Evolutionary conservation across 73 alveolate species (phyloP).

Genomic region (Paramecium sexaurelia): DNA sequence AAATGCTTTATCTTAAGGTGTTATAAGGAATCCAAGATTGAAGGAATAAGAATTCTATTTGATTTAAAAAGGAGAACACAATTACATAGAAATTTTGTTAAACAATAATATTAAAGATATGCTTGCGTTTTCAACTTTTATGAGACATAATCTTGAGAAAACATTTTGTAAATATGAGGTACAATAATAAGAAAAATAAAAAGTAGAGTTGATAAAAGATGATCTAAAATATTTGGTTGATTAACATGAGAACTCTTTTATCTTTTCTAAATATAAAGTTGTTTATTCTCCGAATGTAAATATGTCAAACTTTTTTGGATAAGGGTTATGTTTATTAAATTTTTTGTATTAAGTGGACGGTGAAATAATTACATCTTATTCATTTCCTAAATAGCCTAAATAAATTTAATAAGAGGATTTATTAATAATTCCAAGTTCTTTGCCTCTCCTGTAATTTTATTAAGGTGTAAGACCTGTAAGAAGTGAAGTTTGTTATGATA

Average conservation of each 20-base stretch:
- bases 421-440: not conserved
- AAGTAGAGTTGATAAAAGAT: not conserved
- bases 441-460: not conserved
- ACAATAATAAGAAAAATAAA: not conserved
- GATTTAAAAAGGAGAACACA: not conserved
- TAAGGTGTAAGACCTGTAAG: not conserved
- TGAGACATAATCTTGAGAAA: not conserved
- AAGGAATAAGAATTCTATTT: not conserved
- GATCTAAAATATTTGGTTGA: not conserved
- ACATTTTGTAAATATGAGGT: not conserved
- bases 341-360: not conserved
- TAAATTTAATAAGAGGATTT: not conserved
- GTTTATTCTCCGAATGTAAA: slow-evolving; percentile 13
- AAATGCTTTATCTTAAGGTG: not conserved
- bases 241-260: not conserved
- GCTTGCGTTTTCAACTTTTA: not conserved
- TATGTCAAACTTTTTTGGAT: not conserved
- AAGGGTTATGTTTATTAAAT: not conserved
- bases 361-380: not conserved
- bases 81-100: not conserved
- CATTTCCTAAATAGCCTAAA: not conserved
- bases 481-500: not conserved
- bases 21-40: not conserved
- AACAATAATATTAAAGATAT: not conserved
- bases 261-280: not conserved